Evolutionary conservation across 495 filamentous ascomycete genomes (phyloP).

Genomic region (Rhypophila decipiens): DNA sequence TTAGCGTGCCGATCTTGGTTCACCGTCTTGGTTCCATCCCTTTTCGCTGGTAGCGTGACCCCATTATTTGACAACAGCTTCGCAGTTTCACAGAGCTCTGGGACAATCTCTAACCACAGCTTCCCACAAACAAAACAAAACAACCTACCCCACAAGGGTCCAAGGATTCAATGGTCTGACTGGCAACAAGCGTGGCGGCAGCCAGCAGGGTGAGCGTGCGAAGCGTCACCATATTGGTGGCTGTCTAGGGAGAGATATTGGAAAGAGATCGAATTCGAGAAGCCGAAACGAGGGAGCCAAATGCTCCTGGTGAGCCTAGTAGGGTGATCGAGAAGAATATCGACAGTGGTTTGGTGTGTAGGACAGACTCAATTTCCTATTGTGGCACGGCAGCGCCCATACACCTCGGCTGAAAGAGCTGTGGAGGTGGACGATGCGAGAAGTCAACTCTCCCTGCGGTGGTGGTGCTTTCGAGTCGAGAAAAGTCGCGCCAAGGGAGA

Average conservation of each 20-base stretch:
- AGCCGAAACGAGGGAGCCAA: neutral
- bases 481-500: neutral
- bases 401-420: constrained; percentile 1
- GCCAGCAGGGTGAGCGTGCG: constrained; percentile 15
- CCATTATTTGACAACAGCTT: neutral
- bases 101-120: too few relatives aligned
- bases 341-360: constrained; percentile 6
- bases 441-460: neutral
- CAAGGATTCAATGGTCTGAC: constrained; percentile 18
- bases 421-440: neutral
- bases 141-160: constrained; percentile 20
- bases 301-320: neutral
- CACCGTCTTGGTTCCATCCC: too few relatives aligned
- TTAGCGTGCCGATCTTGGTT: too few relatives aligned
- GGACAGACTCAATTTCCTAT: constrained; percentile 19
- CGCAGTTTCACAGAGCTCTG: constrained; percentile 2
- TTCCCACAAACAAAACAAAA: constrained; percentile 5
- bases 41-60: constrained; percentile 13
- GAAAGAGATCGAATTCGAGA: neutral
- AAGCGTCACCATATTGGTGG: constrained; percentile 13
- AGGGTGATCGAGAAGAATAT: neutral
- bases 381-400: constrained; percentile 10
- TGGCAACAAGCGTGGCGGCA: constrained; percentile 12
- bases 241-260: neutral
- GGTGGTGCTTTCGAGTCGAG: neutral